Conservation (phyloP, 2,329 filamentous ascomycete genomes). For the Gaeumannomyces sp. region DNA sequence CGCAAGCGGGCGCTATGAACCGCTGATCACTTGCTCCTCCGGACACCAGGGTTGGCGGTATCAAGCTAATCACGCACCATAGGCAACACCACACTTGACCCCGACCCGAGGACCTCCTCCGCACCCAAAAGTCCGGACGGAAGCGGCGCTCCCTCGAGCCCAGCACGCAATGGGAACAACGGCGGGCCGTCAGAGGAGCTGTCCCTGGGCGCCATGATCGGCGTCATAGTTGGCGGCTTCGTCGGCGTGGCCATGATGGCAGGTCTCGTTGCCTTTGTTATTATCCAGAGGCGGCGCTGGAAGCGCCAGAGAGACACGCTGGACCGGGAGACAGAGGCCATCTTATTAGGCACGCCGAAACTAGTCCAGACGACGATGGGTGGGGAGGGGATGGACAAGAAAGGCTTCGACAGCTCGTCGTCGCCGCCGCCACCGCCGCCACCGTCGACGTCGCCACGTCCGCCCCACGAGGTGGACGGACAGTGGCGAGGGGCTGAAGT, state of each 20-base stretch:
- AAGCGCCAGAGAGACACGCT: background rate
- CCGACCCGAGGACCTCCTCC: background rate
- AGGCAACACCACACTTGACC: too few species aligned
- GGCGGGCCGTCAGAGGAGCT: background rate
- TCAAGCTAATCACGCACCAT: too few species aligned
- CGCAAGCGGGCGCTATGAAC: background rate
- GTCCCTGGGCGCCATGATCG: conserved; percentile 17
- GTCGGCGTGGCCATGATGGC: conserved; percentile 15
- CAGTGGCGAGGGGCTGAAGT: conserved; percentile 10
- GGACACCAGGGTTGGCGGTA: too few species aligned
- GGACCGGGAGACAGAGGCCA: background rate
- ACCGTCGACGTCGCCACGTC: background rate
- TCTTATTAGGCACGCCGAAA: too few species aligned
- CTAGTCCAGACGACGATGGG: background rate
- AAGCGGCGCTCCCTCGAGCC: background rate
- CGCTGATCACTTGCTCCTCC: background rate
- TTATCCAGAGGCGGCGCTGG: conserved; percentile 9
- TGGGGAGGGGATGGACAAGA: conserved; percentile 4
- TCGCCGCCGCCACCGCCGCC: background rate
- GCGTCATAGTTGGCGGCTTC: conserved; percentile 18
- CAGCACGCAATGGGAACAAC: background rate
- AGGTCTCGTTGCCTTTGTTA: conserved; percentile 13
- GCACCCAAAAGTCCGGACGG: background rate
- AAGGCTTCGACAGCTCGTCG: background rate
- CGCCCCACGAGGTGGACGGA: conserved; percentile 9